Evolutionary conservation across 116 monocot genomes (phyloP).

Genomic region (Phalaenopsis hybrid): DNA sequence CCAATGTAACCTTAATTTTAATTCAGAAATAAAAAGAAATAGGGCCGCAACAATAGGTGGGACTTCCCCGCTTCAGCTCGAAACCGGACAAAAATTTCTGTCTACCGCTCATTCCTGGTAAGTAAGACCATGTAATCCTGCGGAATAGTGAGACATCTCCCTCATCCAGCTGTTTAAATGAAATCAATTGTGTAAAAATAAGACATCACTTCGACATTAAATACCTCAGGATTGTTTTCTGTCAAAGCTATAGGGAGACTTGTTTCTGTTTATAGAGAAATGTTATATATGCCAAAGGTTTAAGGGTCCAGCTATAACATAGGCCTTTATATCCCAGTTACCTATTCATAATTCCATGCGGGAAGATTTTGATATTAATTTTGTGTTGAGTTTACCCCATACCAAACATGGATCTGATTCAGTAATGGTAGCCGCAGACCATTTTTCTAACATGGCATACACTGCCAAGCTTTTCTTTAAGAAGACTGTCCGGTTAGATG

Average conservation of each 20-base stretch:
- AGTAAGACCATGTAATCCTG: too few relatives aligned
- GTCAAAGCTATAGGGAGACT: conserved; percentile 7
- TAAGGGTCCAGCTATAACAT: background rate
- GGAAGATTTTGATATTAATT: conserved; percentile 21
- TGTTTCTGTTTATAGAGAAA: background rate
- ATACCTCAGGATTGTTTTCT: conserved; percentile 12
- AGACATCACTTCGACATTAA: background rate
- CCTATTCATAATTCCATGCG: conserved; percentile 2
- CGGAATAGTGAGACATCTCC: too few relatives aligned
- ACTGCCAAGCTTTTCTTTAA: conserved; percentile 7
- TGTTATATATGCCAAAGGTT: conserved; percentile 3
- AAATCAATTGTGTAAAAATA: conserved; percentile 6
- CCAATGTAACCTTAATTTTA: too few relatives aligned
- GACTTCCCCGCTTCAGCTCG: too few relatives aligned
- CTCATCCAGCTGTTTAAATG: too few relatives aligned
- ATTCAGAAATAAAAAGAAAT: too few relatives aligned
- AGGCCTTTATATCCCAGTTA: conserved; percentile 11
- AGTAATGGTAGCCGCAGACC: conserved; percentile 6
- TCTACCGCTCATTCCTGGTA: too few relatives aligned
- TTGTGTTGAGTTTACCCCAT: conserved; percentile 15
- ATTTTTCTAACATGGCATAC: conserved; percentile 9
- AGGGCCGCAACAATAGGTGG: too few relatives aligned
- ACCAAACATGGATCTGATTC: conserved; percentile 6
- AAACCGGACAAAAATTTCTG: too few relatives aligned
- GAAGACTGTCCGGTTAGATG: background rate